Conservation (phyloP, 106 monocot species). For the Dioscorea zingiberensis region DNA sequence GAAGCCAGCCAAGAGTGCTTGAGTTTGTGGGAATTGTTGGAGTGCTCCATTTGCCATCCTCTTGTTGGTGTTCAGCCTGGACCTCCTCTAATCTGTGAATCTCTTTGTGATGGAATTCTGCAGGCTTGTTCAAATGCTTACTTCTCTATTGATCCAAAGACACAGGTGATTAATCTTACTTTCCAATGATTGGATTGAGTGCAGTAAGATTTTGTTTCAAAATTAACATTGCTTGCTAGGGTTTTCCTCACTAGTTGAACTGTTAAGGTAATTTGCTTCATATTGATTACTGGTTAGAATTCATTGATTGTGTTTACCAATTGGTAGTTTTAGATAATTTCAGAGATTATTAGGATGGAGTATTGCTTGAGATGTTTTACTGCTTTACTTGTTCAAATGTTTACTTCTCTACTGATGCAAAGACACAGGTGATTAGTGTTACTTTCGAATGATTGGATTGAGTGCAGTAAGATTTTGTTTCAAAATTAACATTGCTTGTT, state of each 20-base stretch:
- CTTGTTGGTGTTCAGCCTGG: slow-evolving; percentile 63
- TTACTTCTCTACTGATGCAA: slow-evolving; percentile 77
- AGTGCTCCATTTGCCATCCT: slow-evolving; percentile 93
- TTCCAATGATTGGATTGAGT: not conserved
- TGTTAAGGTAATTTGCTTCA: not conserved
- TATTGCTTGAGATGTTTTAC: too few species aligned
- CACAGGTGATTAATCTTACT: slow-evolving; percentile 33
- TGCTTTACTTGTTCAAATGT: slow-evolving; percentile 52
- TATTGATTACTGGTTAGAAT: not conserved
- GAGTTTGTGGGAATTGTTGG: slow-evolving; percentile 86
- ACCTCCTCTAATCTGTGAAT: slow-evolving; percentile 67
- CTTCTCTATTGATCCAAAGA: slow-evolving; percentile 74
- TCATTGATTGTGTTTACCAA: not conserved
- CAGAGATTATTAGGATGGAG: too few species aligned
- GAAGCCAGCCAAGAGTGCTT: slow-evolving; percentile 78
- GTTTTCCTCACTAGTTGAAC: too few species aligned
- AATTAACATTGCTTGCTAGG: too few species aligned
- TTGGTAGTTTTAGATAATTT: too few species aligned
- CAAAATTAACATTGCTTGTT: too few species aligned
- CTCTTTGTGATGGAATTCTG: slow-evolving; percentile 74
- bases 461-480: not conserved
- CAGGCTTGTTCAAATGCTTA: slow-evolving; percentile 68
- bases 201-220: not conserved
- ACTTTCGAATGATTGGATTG: not conserved
- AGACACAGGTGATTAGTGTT: slow-evolving; percentile 42